A percentile compares a stretch with the other conserved stretches of the same genome.
These are phyloP conservation scores for Phytomonas sp. DNA, from an alignment of 208 protist genomes.

Conservation along the genomic window DNA sequence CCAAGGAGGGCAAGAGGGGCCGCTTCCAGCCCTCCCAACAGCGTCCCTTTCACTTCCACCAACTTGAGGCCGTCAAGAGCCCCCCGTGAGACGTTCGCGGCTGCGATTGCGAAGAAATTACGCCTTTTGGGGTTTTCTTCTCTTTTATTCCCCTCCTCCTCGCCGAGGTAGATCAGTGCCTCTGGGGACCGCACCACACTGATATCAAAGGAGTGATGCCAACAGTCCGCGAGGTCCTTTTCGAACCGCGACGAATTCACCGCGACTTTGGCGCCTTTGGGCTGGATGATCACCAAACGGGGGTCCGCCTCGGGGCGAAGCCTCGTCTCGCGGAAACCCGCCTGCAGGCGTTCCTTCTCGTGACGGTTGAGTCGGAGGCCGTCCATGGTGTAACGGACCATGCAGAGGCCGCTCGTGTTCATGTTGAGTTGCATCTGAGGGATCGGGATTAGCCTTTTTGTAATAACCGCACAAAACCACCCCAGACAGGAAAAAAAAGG, in stretches of 20 bases:
- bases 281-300: slow-evolving; percentile 14
- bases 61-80: slow-evolving; percentile 9
- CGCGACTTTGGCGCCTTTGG: slow-evolving; percentile 3
- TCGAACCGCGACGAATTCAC: slow-evolving; percentile 2
- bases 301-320: slow-evolving; percentile 14
- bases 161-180: slow-evolving; percentile 17
- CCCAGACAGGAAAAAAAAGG: neutral
- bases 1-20: slow-evolving; percentile 21
- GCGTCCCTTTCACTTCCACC: slow-evolving; percentile 15
- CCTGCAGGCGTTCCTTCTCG: slow-evolving; percentile 15
- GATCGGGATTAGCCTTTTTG: neutral
- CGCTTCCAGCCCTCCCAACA: slow-evolving; percentile 10
- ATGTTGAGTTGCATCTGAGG: neutral
- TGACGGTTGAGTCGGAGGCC: slow-evolving; percentile 11
- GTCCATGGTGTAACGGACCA: slow-evolving; percentile 3
- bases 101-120: slow-evolving; percentile 15
- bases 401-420: slow-evolving; percentile 6
- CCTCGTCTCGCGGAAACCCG: slow-evolving; percentile 15
- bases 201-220: slow-evolving; percentile 15
- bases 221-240: slow-evolving; percentile 9
- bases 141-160: neutral
- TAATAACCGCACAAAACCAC: neutral
- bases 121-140: too few relatives aligned
- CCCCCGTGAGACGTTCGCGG: slow-evolving; percentile 9
- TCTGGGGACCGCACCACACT: slow-evolving; percentile 11